phyloP scores from a whole-genome alignment of 2,329 filamentous ascomycete genomes.

The Diaporthe capsici region DNA sequence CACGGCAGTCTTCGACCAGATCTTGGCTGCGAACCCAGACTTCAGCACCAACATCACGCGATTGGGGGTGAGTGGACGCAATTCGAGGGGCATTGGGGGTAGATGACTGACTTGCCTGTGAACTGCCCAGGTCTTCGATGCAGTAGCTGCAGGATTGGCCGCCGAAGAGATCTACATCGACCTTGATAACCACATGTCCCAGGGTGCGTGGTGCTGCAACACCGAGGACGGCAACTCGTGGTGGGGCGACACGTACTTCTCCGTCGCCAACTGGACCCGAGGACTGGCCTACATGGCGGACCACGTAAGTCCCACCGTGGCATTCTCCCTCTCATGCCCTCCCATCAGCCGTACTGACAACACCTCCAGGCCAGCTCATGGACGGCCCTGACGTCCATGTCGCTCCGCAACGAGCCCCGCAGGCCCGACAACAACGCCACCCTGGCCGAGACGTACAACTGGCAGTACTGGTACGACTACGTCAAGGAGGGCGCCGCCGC shows the following conservation, averaged over 20 bases:
- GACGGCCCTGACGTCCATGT: slow-evolving; percentile 57
- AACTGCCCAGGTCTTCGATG: slow-evolving; percentile 61
- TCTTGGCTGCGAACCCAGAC: slow-evolving; percentile 64
- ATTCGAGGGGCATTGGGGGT: too few relatives aligned
- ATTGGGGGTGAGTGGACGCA: slow-evolving; percentile 51
- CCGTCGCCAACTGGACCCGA: slow-evolving; percentile 66
- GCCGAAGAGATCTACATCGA: slow-evolving; percentile 63
- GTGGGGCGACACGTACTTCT: slow-evolving; percentile 68
- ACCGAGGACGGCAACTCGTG: slow-evolving; percentile 63
- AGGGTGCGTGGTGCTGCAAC: slow-evolving; percentile 64
- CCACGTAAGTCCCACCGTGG: slow-evolving; percentile 60
- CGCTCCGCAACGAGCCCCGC: slow-evolving; percentile 61
- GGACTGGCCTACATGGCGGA: slow-evolving; percentile 66
- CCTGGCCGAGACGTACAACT: slow-evolving; percentile 57
- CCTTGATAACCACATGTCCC: slow-evolving; percentile 66
- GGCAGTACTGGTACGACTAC: slow-evolving; percentile 62
- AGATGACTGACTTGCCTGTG: slow-evolving; percentile 35
- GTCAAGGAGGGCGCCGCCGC: slow-evolving; percentile 57
- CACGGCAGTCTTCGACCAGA: slow-evolving; percentile 58
- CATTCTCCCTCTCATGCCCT: too few relatives aligned
- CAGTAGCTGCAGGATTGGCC: slow-evolving; percentile 65
- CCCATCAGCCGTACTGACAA: neutral
- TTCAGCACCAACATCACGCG: slow-evolving; percentile 64
- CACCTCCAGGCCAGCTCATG: slow-evolving; percentile 53
- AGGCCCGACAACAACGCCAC: slow-evolving; percentile 50